These are phyloP conservation scores for Musa itinerans DNA, from an alignment of 176 grass and related monocot species.

Conservation along the genomic window DNA sequence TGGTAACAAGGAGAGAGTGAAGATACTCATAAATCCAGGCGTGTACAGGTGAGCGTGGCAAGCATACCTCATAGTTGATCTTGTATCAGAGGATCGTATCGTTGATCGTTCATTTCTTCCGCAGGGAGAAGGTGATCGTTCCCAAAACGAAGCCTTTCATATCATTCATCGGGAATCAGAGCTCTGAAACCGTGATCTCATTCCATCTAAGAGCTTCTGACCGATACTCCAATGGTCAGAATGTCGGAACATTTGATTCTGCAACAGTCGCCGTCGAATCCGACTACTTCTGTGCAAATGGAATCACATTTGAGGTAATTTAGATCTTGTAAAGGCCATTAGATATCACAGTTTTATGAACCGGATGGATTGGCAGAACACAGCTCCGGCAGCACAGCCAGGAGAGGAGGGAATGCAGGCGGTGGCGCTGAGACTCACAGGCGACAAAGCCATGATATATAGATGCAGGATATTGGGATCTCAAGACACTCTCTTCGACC, in stretches of 20 bases:
- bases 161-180: conserved; percentile 63
- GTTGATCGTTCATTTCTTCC: background rate
- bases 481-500: conserved; percentile 95
- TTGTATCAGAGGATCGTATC: no score
- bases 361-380: conserved; percentile 39
- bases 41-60: conserved; percentile 53
- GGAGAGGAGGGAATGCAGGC: conserved; percentile 77
- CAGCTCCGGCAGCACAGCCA: conserved; percentile 47
- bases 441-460: conserved; percentile 83
- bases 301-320: conserved; percentile 83
- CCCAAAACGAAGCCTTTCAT: conserved; percentile 82
- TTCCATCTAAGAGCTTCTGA: conserved; percentile 65
- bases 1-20: conserved; percentile 58
- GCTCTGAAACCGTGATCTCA: conserved; percentile 52
- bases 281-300: conserved; percentile 77
- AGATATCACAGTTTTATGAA: no score
- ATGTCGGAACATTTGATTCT: conserved; percentile 72
- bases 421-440: conserved; percentile 82
- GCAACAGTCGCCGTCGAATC: conserved; percentile 79
- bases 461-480: conserved; percentile 69
- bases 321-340: background rate
- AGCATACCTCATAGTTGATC: background rate
- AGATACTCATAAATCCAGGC: conserved; percentile 63
- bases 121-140: conserved; percentile 91
- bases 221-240: conserved; percentile 27